A percentile compares a stretch with the other conserved stretches of the same genome.
Conservation (phyloP, 768 basidiomycete genomes). For the Amyloporia xantha region DNA sequence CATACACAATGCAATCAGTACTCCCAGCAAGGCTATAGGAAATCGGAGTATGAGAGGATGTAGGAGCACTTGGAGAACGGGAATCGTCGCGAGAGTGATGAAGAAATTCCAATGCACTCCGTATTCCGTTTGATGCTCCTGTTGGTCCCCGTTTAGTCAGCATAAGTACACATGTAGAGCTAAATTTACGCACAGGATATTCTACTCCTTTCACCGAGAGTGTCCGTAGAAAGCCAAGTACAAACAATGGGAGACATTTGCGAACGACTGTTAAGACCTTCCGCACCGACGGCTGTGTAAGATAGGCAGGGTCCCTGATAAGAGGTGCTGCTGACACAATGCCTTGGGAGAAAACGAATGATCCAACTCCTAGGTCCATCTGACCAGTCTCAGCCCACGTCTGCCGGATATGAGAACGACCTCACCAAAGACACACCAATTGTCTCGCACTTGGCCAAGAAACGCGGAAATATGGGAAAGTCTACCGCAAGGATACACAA, state of each 20-base stretch:
- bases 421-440: conserved; percentile 90
- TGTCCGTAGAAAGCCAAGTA: conserved; percentile 72
- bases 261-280: conserved; percentile 47
- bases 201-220: conserved; percentile 86
- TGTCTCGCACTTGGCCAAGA: conserved; percentile 87
- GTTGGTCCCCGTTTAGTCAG: conserved; percentile 2
- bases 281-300: conserved; percentile 39
- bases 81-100: conserved; percentile 80
- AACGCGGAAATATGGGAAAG: conserved; percentile 86
- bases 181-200: conserved; percentile 68
- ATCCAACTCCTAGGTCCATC: conserved; percentile 99
- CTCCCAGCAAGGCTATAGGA: conserved; percentile 56
- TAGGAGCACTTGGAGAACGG: conserved; percentile 60
- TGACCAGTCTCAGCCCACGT: conserved; percentile 25
- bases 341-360: conserved; percentile 96
- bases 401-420: conserved; percentile 6
- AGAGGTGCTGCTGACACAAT: conserved; percentile 83
- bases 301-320: conserved; percentile 52
- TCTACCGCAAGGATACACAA: conserved; percentile 94
- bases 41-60: conserved; percentile 56
- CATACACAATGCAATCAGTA: conserved; percentile 54
- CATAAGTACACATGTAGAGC: neutral
- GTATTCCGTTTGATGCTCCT: conserved; percentile 97
- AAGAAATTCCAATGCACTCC: conserved; percentile 99
- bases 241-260: conserved; percentile 61